Conservation (phyloP, 805 yeast species). For the Pichia gijzeniarum region DNA sequence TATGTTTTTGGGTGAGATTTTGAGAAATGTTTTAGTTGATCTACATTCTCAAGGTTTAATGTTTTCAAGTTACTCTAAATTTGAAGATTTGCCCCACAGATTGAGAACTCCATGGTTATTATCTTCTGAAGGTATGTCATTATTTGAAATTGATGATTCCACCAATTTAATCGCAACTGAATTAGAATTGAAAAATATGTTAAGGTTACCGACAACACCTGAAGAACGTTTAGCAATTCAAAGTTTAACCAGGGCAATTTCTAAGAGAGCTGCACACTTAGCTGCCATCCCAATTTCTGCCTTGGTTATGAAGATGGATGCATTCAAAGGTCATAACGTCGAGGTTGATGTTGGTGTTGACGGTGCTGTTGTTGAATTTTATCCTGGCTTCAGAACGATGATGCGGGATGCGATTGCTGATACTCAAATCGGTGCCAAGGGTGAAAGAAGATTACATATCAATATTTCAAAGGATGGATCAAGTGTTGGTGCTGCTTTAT, state of each 20-base stretch:
- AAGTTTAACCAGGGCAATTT: conserved; percentile 66
- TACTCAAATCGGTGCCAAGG: conserved; percentile 66
- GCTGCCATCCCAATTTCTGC: conserved; percentile 90
- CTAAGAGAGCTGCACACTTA: conserved; percentile 83
- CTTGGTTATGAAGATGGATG: conserved; percentile 56
- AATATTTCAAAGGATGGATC: conserved; percentile 91
- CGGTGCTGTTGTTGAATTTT: conserved; percentile 89
- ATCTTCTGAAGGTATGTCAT: conserved; percentile 78
- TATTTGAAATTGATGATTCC: conserved; percentile 80
- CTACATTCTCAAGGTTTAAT: conserved; percentile 52
- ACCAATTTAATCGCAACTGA: conserved; percentile 65
- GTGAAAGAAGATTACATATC: conserved; percentile 67
- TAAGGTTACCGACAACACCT: conserved; percentile 61
- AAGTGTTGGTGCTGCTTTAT: conserved; percentile 95
- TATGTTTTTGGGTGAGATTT: conserved; percentile 86
- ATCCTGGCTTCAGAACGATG: conserved; percentile 82
- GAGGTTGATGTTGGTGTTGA: conserved; percentile 93
- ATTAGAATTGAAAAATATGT: conserved; percentile 54
- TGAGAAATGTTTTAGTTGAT: conserved; percentile 69
- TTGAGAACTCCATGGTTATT: conserved; percentile 70
- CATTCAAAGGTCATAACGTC: conserved; percentile 55
- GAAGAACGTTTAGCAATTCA: conserved; percentile 75
- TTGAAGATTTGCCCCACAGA: conserved; percentile 50
- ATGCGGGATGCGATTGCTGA: conserved; percentile 70
- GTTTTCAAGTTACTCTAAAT: conserved; percentile 44